Conservation (phyloP, 1,139 yeast genomes). For the Petasospora rhodanensis region DNA sequence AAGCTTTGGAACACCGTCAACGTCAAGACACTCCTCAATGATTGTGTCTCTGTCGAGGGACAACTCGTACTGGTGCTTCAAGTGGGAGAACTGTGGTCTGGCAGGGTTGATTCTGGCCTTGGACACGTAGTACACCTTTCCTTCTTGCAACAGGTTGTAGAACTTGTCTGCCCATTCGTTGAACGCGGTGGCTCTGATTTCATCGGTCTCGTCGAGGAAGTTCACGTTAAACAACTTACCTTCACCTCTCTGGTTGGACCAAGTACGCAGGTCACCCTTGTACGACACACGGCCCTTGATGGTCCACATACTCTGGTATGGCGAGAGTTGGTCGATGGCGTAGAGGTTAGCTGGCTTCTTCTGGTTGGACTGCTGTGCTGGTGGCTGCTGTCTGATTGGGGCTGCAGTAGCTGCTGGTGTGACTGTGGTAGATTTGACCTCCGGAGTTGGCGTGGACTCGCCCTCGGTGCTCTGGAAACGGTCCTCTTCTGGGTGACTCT, state of each 20-base stretch:
- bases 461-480: constrained; percentile 27
- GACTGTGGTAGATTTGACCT: constrained; percentile 18
- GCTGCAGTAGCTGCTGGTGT: constrained; percentile 7
- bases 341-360: constrained; percentile 41
- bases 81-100: constrained; percentile 79
- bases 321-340: constrained; percentile 85
- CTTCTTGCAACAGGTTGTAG: constrained; percentile 75
- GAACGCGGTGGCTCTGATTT: constrained; percentile 93
- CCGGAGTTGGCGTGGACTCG: constrained; percentile 24
- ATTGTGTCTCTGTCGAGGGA: constrained; percentile 75
- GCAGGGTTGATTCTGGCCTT: constrained; percentile 80
- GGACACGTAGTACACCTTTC: constrained; percentile 80
- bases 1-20: constrained; percentile 67
- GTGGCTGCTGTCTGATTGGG: constrained; percentile 12
- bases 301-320: constrained; percentile 88
- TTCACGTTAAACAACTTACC: constrained; percentile 89
- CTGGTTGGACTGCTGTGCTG: constrained; percentile 18
- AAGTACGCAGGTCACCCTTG: constrained; percentile 83
- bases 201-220: constrained; percentile 91
- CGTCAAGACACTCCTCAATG: constrained; percentile 68
- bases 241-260: constrained; percentile 82
- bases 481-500: constrained; percentile 52
- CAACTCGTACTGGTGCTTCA: constrained; percentile 86
- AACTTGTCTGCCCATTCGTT: constrained; percentile 80
- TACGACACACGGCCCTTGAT: constrained; percentile 87